Evolutionary conservation across 2,329 filamentous ascomycete species (phyloP), one percentile per base, ranked within the genome.

Genomic region (Eutypella sp.): DNA sequence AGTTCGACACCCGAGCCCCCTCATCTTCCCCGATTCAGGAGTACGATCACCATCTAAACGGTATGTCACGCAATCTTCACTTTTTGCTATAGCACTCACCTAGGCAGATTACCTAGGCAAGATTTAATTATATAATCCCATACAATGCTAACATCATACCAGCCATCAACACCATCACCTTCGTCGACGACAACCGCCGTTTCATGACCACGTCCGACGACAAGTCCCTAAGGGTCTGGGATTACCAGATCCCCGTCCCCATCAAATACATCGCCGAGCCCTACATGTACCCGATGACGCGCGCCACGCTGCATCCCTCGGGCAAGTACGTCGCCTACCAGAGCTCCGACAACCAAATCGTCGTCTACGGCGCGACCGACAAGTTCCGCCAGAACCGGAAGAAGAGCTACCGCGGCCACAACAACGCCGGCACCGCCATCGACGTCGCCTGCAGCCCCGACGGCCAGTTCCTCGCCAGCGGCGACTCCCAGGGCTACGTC

Each of bases 181-280:
- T 97, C 67, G 89, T 95, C 55, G 93, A 99, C 65, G 84, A 95
- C 48, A 89, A 91, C 66, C 84, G 92, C 29, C 87, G 95, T 34
- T 99, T 99, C 76, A 93, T 99, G 74, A 95, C 92, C 22, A 99
- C 95, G 1, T 95, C 89, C 0, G 93, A 99, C 72, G 93, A 99
- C 73, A 96, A 96, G 67, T 92, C 87, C 7, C 78, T 99, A 20
- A 85, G 93, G 49, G 92, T 92, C 1, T 99, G 95, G 95, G 95
- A 99, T 69, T 97, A 95, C 72, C 89, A 91, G 57, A 97, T 99
- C 57, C 93, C 93, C 1, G 93, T 99, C 0, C 93, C 93, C 0
- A 97, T 99, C 76, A 97, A 96, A 66, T 95, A 95, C 72, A 95
- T 96, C 60, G 92, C 92, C 22, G 93, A 99, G 65, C 90, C 92